phyloP scores from a whole-genome alignment of 768 basidiomycete genomes.

The Rhodotorula diobovata region DNA sequence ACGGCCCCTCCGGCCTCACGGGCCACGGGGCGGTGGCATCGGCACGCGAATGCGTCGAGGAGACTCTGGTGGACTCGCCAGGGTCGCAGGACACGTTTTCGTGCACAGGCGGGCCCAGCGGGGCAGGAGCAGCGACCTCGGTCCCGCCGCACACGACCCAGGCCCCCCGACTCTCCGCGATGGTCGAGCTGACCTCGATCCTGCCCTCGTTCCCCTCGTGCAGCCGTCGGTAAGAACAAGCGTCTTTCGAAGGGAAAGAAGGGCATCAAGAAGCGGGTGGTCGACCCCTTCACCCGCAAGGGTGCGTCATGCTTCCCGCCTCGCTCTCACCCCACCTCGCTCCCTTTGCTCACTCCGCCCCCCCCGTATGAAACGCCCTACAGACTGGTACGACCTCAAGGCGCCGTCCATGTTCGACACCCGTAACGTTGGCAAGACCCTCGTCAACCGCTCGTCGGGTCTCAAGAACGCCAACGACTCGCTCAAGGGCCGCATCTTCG shows the following conservation, averaged over 20 bases:
- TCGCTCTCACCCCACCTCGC: background rate
- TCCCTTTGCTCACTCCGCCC: background rate
- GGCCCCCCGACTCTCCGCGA: too few species aligned
- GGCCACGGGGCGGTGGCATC: too few species aligned
- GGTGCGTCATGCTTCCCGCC: constrained; percentile 54
- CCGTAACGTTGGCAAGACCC: constrained; percentile 94
- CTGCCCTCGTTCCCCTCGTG: background rate
- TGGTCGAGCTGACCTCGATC: constrained; percentile 12
- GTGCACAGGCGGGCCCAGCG: too few species aligned
- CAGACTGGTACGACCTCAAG: constrained; percentile 99
- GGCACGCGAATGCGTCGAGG: too few species aligned
- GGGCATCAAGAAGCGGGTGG: constrained; percentile 99
- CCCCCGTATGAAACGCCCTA: too few species aligned
- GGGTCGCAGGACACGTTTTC: too few species aligned
- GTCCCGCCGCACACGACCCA: background rate
- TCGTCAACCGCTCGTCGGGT: constrained; percentile 96
- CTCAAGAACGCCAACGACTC: constrained; percentile 99
- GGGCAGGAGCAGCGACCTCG: too few species aligned
- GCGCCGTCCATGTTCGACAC: constrained; percentile 96
- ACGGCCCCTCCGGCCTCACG: too few species aligned
- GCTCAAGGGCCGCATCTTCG: constrained; percentile 90
- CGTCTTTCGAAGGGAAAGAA: constrained; percentile 96
- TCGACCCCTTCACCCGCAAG: constrained; percentile 99
- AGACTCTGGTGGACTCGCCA: too few species aligned
- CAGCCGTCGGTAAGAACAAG: constrained; percentile 73